phyloP scores from a whole-genome alignment of 768 basidiomycete genomes.

The Termitomyces sp. region DNA sequence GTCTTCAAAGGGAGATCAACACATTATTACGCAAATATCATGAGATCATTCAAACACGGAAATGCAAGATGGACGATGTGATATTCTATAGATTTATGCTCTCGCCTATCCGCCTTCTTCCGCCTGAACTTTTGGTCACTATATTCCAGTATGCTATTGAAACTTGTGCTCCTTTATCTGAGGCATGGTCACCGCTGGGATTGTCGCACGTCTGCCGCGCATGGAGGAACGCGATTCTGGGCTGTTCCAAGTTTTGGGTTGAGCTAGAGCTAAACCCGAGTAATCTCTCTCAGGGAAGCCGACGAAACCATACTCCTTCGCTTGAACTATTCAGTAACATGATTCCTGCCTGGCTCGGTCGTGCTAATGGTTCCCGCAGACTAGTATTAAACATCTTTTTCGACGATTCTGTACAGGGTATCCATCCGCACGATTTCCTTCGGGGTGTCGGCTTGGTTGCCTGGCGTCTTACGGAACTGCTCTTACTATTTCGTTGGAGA shows the following conservation, averaged over 20 bases:
- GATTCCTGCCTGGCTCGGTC: not conserved
- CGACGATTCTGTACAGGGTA: not conserved
- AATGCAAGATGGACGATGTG: not conserved
- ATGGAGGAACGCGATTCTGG: not conserved
- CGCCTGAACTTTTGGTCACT: not conserved
- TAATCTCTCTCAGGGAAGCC: not conserved
- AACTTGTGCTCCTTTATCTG: not conserved
- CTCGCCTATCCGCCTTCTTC: not conserved
- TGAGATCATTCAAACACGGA: not conserved
- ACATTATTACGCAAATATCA: not conserved
- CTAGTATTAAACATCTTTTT: not conserved
- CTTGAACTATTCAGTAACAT: not conserved
- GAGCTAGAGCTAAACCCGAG: not conserved
- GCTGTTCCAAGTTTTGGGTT: not conserved
- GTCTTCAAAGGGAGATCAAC: not conserved
- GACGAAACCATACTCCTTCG: not conserved
- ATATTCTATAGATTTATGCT: not conserved
- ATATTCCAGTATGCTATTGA: not conserved
- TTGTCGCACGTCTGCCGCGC: not conserved
- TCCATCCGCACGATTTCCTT: not conserved
- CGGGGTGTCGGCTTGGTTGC: not conserved
- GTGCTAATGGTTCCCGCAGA: not conserved
- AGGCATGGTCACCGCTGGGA: not conserved
- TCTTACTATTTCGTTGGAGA: not conserved
- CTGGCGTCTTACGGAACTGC: not conserved